A percentile compares a stretch with the other conserved stretches of the same genome.
These are phyloP conservation scores for Allium fistulosum DNA, from an alignment of 106 monocot species.

Conservation along the genomic window DNA sequence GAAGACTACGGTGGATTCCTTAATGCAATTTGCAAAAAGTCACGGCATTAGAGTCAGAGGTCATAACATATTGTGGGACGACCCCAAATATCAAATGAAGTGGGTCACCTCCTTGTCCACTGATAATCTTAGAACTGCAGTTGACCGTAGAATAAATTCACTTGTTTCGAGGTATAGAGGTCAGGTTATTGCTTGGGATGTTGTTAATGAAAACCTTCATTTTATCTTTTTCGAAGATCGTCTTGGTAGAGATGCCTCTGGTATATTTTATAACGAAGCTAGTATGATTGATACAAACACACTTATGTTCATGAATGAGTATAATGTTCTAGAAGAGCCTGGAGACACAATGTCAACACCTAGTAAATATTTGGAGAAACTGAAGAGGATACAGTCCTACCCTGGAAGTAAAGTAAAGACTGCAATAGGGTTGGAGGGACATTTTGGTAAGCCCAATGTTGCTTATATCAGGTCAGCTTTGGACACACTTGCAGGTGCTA, in stretches of 20 bases:
- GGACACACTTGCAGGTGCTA: conserved; percentile 38
- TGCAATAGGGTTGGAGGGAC: conserved; percentile 65
- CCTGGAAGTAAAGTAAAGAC: conserved; percentile 13
- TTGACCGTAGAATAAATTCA: conserved; percentile 25
- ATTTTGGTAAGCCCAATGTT: conserved; percentile 52
- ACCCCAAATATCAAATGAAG: conserved; percentile 18
- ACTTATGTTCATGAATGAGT: conserved; percentile 75
- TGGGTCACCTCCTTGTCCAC: conserved; percentile 41
- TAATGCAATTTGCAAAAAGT: conserved; percentile 49
- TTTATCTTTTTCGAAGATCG: conserved; percentile 47
- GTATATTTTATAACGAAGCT: conserved; percentile 22
- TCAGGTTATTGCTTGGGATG: conserved; percentile 74
- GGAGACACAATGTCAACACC: conserved; percentile 23
- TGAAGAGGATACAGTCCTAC: conserved; percentile 24
- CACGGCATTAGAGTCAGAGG: conserved; percentile 51
- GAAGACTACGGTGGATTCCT: conserved; percentile 65
- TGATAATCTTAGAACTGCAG: conserved; percentile 32
- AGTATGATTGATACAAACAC: conserved; percentile 31
- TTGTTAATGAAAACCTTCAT: conserved; percentile 81
- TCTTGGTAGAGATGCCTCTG: conserved; percentile 31
- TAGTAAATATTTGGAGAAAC: conserved; percentile 41
- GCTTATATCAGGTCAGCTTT: conserved; percentile 67
- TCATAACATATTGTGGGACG: conserved; percentile 79
- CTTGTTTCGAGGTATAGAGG: conserved; percentile 50
- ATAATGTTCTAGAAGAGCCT: conserved; percentile 59